Evolutionary conservation across 2,329 filamentous ascomycete genomes (phyloP).

Genomic region (Drechslera avenae): DNA sequence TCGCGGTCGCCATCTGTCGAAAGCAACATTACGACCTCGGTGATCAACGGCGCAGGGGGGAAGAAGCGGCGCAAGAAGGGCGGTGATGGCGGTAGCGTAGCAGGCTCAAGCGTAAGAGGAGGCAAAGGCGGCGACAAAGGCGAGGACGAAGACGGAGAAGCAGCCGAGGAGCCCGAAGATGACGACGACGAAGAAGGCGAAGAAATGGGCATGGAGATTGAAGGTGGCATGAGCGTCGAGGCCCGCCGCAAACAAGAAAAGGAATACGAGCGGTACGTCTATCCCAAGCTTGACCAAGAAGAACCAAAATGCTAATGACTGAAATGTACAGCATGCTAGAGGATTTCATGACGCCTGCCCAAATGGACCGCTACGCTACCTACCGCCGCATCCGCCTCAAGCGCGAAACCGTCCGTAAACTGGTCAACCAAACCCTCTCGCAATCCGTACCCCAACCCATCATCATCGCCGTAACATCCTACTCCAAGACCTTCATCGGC

Average conservation of each 20-base stretch:
- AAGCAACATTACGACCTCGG: conserved; percentile 59
- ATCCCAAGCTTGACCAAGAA: not conserved
- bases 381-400: conserved; percentile 73
- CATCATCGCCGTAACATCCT: conserved; percentile 74
- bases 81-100: conserved; percentile 41
- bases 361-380: conserved; percentile 71
- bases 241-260: conserved; percentile 70
- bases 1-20: conserved; percentile 71
- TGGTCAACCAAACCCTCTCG: conserved; percentile 80
- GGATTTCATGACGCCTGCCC: conserved; percentile 67
- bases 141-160: conserved; percentile 59
- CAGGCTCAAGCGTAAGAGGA: conserved; percentile 44
- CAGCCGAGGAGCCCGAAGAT: conserved; percentile 61
- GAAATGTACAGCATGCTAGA: conserved; percentile 59
- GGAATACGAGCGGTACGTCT: conserved; percentile 60
- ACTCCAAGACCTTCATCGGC: conserved; percentile 77
- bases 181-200: conserved; percentile 57
- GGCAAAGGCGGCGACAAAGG: conserved; percentile 29
- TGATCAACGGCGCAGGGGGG: conserved; percentile 51
- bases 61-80: conserved; percentile 63
- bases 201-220: conserved; percentile 52
- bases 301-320: not conserved
- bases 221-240: conserved; percentile 59
- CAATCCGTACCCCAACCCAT: conserved; percentile 77
- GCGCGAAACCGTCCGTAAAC: conserved; percentile 71